These are phyloP conservation scores for Pestalotiopsis sp. DNA, from an alignment of 2,329 filamentous ascomycete genomes.

Conservation along the genomic window DNA sequence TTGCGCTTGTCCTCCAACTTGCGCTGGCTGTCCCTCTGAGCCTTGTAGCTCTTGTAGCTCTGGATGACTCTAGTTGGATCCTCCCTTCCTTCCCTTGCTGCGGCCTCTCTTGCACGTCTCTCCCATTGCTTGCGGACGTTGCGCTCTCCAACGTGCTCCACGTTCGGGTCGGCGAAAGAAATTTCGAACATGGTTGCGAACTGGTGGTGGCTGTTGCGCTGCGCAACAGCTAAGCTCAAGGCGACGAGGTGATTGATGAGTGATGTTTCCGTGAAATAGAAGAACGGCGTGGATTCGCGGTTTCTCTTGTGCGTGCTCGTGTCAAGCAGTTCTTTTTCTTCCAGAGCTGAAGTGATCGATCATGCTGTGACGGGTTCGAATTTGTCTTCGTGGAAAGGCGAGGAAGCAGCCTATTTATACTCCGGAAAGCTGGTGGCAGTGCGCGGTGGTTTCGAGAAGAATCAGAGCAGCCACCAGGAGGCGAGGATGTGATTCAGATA, in stretches of 20 bases:
- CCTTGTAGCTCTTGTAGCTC: no score
- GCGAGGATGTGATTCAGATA: no score
- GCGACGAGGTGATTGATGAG: neutral
- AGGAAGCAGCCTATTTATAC: no score
- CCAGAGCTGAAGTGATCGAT: neutral
- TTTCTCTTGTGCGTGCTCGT: neutral
- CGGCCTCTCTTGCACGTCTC: constrained; percentile 36
- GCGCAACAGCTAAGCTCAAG: neutral
- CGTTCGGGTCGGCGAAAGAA: constrained; percentile 58
- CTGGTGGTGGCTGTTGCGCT: neutral
- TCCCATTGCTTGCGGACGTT: constrained; percentile 51
- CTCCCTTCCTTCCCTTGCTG: constrained; percentile 26
- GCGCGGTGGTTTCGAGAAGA: no score
- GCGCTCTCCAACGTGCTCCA: constrained; percentile 55
- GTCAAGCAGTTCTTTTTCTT: neutral
- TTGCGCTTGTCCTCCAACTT: constrained; percentile 23
- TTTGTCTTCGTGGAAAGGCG: neutral
- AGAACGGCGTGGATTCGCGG: neutral
- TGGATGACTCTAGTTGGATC: constrained; percentile 27
- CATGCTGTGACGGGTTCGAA: constrained; percentile 2
- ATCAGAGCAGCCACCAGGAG: no score
- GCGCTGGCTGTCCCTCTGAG: no score
- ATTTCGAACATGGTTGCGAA: constrained; percentile 57
- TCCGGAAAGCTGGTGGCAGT: no score
- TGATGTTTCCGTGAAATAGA: neutral